Conservation (phyloP, 805 yeast species). For the Schwanniomyces vanrijiae region DNA sequence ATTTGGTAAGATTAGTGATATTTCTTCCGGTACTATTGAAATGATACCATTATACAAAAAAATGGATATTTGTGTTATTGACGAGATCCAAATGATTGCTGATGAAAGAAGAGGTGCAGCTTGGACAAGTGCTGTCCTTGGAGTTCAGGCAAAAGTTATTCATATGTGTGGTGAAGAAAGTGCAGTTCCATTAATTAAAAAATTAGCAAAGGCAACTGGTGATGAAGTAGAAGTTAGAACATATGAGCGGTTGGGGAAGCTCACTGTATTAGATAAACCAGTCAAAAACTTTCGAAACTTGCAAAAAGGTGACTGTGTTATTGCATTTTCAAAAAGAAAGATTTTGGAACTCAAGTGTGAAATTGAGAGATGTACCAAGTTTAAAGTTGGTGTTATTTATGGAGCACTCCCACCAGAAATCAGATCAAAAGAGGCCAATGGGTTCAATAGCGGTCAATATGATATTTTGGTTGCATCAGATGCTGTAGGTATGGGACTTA, state of each 20-base stretch:
- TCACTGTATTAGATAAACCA: slow-evolving; percentile 49
- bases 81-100: slow-evolving; percentile 94
- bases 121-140: slow-evolving; percentile 90
- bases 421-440: slow-evolving; percentile 76
- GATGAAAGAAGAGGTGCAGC: slow-evolving; percentile 84
- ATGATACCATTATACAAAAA: slow-evolving; percentile 73
- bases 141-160: slow-evolving; percentile 79
- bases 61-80: slow-evolving; percentile 87
- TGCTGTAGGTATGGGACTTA: slow-evolving; percentile 97
- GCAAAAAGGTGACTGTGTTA: slow-evolving; percentile 81
- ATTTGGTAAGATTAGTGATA: slow-evolving; percentile 68
- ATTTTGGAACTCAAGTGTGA: slow-evolving; percentile 68
- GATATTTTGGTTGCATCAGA: slow-evolving; percentile 93
- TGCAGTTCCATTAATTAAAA: slow-evolving; percentile 65
- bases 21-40: slow-evolving; percentile 89
- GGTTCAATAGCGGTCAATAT: slow-evolving; percentile 75
- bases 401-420: slow-evolving; percentile 97
- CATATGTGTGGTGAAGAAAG: slow-evolving; percentile 95
- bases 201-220: slow-evolving; percentile 67
- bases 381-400: slow-evolving; percentile 84
- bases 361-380: slow-evolving; percentile 62
- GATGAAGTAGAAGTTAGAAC: slow-evolving; percentile 71
- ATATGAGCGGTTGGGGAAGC: slow-evolving; percentile 74
- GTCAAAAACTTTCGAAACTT: slow-evolving; percentile 39
- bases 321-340: slow-evolving; percentile 75